These are phyloP conservation scores for Saccharomyces hybrid DNA, from an alignment of 1,139 yeast species.

Conservation along the genomic window DNA sequence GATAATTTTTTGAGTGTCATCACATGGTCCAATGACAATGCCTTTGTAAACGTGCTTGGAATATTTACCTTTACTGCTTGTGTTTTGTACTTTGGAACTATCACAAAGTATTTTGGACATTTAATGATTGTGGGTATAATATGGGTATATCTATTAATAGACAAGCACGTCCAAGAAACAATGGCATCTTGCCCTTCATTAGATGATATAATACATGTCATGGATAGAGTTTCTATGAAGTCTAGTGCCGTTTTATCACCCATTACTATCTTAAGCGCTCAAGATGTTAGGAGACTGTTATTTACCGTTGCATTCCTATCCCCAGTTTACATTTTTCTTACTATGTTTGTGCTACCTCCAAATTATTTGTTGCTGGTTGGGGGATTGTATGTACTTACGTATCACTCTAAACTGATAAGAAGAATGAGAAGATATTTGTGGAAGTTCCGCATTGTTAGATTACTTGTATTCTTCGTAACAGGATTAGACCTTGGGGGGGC, in stretches of 20 bases:
- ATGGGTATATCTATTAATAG: slow-evolving; percentile 57
- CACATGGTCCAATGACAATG: slow-evolving; percentile 88
- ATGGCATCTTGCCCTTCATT: slow-evolving; percentile 68
- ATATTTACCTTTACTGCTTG: slow-evolving; percentile 49
- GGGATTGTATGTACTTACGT: slow-evolving; percentile 63
- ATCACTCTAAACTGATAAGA: slow-evolving; percentile 76
- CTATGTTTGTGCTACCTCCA: slow-evolving; percentile 66
- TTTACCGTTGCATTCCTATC: slow-evolving; percentile 82
- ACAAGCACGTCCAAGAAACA: slow-evolving; percentile 44
- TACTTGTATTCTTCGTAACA: slow-evolving; percentile 71
- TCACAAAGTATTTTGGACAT: slow-evolving; percentile 77
- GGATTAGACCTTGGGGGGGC: slow-evolving; percentile 73
- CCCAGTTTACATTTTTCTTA: slow-evolving; percentile 70
- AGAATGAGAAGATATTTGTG: slow-evolving; percentile 74
- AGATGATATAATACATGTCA: slow-evolving; percentile 77
- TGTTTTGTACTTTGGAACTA: slow-evolving; percentile 68
- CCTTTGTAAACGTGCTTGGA: slow-evolving; percentile 62
- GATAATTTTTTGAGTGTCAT: slow-evolving; percentile 63
- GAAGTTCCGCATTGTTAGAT: slow-evolving; percentile 67
- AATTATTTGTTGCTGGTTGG: slow-evolving; percentile 50
- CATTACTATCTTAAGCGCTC: slow-evolving; percentile 61
- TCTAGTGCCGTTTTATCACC: slow-evolving; percentile 74
- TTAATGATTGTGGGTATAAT: slow-evolving; percentile 60
- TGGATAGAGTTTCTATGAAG: slow-evolving; percentile 67
- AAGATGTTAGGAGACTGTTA: slow-evolving; percentile 70